Percentiles rank a stretch among this genome's conserved stretches.
phyloP scores from a whole-genome alignment of 768 basidiomycete species.

The Kockovaella imperatae region DNA sequence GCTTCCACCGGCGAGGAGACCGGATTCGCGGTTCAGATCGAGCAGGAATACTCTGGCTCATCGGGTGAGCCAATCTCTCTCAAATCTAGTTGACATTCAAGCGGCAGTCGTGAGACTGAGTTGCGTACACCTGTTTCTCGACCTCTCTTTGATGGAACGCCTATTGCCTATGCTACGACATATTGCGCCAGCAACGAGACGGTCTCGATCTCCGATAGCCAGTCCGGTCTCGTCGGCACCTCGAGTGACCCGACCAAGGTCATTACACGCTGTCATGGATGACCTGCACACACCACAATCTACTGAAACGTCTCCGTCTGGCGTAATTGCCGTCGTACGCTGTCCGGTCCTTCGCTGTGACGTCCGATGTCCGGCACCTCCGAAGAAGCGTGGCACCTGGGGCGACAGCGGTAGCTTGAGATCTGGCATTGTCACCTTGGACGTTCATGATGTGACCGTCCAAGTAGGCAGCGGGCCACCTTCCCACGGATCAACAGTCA shows the following conservation, averaged over 20 bases:
- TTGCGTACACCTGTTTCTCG: conserved; percentile 73
- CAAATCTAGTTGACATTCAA: not conserved
- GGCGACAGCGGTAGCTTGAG: conserved; percentile 51
- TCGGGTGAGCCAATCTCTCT: not conserved
- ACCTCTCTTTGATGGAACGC: conserved; percentile 50
- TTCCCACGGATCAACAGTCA: not conserved
- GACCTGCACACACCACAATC: conserved; percentile 59
- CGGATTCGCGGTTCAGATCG: conserved; percentile 6
- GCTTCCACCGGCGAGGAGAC: conserved; percentile 6
- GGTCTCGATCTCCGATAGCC: not conserved
- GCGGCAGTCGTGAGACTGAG: conserved; percentile 21
- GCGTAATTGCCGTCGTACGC: conserved; percentile 42
- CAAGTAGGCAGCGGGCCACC: not conserved
- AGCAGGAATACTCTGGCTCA: not conserved
- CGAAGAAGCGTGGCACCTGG: conserved; percentile 52
- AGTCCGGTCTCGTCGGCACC: not conserved
- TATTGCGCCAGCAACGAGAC: conserved; percentile 15
- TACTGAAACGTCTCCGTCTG: conserved; percentile 43
- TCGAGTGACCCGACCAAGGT: not conserved
- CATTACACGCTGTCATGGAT: conserved; percentile 50
- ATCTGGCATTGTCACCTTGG: conserved; percentile 36
- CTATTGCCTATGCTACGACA: conserved; percentile 49
- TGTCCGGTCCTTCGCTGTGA: conserved; percentile 61
- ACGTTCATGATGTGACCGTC: conserved; percentile 19
- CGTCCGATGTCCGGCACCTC: conserved; percentile 59